Conservation (phyloP, 192 early-diverging fungal genomes). For the Podila minutissima region DNA sequence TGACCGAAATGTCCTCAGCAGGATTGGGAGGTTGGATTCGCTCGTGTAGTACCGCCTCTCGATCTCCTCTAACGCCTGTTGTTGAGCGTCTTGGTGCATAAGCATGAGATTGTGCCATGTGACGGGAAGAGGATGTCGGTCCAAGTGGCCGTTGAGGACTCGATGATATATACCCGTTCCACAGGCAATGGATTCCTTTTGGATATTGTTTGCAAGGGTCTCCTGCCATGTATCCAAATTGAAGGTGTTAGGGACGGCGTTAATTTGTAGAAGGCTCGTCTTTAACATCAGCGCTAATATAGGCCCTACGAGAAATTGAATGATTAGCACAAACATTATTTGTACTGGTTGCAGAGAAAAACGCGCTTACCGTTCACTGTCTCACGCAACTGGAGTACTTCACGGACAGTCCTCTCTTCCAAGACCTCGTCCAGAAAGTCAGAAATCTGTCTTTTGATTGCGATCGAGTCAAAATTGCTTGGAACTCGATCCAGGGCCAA, state of each 20-base stretch:
- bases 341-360: no score
- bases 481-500: no score
- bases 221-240: background rate
- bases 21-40: background rate
- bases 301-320: background rate
- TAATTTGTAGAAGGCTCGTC: background rate
- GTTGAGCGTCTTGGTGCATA: conserved; percentile 28
- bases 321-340: no score
- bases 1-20: conserved; percentile 7
- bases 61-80: conserved; percentile 22
- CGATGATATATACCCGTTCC: conserved; percentile 17
- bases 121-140: conserved; percentile 21
- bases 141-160: conserved; percentile 27
- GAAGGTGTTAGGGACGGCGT: background rate
- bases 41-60: conserved; percentile 1
- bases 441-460: no score
- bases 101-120: conserved; percentile 32
- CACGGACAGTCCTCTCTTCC: no score
- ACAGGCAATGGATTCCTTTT: background rate
- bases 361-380: no score
- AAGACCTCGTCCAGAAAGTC: no score
- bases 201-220: background rate
- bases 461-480: no score
- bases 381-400: no score
- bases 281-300: background rate